phyloP scores from a whole-genome alignment of 1,284 basidiomycete species.

The Phlebopus sp. region DNA sequence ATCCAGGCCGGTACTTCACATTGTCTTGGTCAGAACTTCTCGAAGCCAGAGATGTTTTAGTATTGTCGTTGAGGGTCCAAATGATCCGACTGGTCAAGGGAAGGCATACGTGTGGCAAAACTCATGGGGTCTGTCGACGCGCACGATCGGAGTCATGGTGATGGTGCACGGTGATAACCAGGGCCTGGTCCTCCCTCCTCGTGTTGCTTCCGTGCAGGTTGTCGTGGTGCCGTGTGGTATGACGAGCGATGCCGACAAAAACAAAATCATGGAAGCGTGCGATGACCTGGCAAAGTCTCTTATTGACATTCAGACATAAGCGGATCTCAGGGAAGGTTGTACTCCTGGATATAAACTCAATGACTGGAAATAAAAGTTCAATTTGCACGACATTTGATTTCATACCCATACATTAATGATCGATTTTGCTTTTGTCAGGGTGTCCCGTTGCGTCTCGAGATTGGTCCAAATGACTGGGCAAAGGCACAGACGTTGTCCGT shows the following conservation, averaged over 20 bases:
- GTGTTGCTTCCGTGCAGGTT: constrained; percentile 91
- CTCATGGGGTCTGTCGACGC: constrained; percentile 97
- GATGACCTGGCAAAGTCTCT: constrained; percentile 71
- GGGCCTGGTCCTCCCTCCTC: constrained; percentile 92
- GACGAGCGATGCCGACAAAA: constrained; percentile 69
- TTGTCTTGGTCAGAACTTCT: constrained; percentile 98
- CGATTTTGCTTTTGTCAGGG: constrained; percentile 52
- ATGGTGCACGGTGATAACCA: constrained; percentile 99
- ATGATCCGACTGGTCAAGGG: constrained; percentile 60
- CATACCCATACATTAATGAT: constrained; percentile 1
- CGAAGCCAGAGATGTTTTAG: constrained; percentile 95
- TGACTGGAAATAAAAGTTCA: constrained; percentile 95
- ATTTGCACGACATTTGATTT: background rate
- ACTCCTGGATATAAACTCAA: constrained; percentile 99
- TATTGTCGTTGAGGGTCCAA: constrained; percentile 94
- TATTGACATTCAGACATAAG: constrained; percentile 80
- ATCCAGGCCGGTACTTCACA: constrained; percentile 99
- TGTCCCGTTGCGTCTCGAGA: constrained; percentile 94
- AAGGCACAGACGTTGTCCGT: constrained; percentile 84
- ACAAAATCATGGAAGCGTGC: constrained; percentile 76
- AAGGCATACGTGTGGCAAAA: constrained; percentile 96
- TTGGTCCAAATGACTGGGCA: constrained; percentile 91
- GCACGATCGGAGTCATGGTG: constrained; percentile 97
- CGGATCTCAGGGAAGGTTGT: constrained; percentile 92
- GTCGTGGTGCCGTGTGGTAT: constrained; percentile 93